These are phyloP conservation scores for Senna tora DNA, from an alignment of 306 rosid species.

Conservation along the genomic window DNA sequence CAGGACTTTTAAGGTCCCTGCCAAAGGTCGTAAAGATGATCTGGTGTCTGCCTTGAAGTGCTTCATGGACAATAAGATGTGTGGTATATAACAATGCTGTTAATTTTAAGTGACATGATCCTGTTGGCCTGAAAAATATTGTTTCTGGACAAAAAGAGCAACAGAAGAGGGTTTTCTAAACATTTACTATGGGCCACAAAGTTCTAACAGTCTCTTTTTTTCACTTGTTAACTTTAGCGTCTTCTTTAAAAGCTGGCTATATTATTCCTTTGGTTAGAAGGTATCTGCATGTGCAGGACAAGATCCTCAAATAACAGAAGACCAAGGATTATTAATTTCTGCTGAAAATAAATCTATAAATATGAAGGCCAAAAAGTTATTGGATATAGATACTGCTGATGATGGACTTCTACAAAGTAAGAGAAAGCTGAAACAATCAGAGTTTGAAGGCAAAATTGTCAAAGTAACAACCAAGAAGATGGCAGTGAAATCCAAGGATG, in stretches of 20 bases:
- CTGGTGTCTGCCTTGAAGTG: constrained; percentile 75
- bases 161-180: background rate
- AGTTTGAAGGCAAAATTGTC: constrained; percentile 43
- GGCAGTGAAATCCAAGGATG: constrained; percentile 50
- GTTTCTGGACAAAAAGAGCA: background rate
- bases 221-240: background rate
- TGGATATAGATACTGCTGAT: constrained; percentile 45
- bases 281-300: constrained; percentile 53
- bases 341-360: constrained; percentile 42
- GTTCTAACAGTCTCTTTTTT: constrained; percentile 8
- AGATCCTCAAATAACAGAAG: constrained; percentile 47
- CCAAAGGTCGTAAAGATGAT: constrained; percentile 80
- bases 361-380: constrained; percentile 36
- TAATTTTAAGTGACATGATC: constrained; percentile 20
- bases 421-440: constrained; percentile 52
- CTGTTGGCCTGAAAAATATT: constrained; percentile 4
- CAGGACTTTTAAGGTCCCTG: constrained; percentile 73
- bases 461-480: constrained; percentile 47
- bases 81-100: constrained; percentile 55
- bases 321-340: constrained; percentile 41
- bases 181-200: background rate
- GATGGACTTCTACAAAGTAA: constrained; percentile 47
- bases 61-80: constrained; percentile 54
- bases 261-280: constrained; percentile 33
- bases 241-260: constrained; percentile 19